Base-by-base conservation (phyloP, 257 asterid species). In the Penstemon barbatus region DNA sequence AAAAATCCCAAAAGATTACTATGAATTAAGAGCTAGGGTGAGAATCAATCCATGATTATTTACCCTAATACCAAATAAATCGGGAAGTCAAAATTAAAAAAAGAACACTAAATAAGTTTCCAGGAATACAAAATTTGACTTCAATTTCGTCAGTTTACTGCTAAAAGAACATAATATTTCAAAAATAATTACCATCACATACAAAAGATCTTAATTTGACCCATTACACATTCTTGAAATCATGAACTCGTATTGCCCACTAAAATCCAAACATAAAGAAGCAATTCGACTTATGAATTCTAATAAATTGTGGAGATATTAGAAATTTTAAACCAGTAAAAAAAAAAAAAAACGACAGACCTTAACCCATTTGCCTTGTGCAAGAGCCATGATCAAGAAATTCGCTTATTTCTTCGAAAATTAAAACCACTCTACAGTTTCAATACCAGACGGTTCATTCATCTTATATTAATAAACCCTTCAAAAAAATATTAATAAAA, bases 351-450 rank as follows among this genome's bases (percentile, higher is more conserved):
- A 37, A 71, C 45, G 43, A 43, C 67, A 13, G 19, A 86, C 93
- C 89, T 84, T 77, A 40, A 79, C 63, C 94, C 94, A 87, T 58
- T 82, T 87, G 67, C 87, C 87, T 70, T 79, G 58, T 37, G 73
- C 64, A 36, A 46, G 63, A 61, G 77, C 85, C 90, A 87, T 87
- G 37, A 9, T 61, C 54, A 43, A 54, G 39, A 46, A 70, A 61
- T 44, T 13, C 41, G 57, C 39, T 44, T 36, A 57, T 51, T 64
- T 8, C 39, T 9, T 49, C 3, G 45, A 8, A 5, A 13, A 11
- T 62, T 7, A 25, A 25, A 25, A 42, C 10, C 4, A 9, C 36
- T 11, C 40, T 9, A 8, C 44, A n/a, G 60, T 50, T 51, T 10
- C 4, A 5, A 7, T 37, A 48, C 45, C 36, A 43, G 48, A 11